Conservation (phyloP, 306 rosid genomes). For the Glycine soja region DNA sequence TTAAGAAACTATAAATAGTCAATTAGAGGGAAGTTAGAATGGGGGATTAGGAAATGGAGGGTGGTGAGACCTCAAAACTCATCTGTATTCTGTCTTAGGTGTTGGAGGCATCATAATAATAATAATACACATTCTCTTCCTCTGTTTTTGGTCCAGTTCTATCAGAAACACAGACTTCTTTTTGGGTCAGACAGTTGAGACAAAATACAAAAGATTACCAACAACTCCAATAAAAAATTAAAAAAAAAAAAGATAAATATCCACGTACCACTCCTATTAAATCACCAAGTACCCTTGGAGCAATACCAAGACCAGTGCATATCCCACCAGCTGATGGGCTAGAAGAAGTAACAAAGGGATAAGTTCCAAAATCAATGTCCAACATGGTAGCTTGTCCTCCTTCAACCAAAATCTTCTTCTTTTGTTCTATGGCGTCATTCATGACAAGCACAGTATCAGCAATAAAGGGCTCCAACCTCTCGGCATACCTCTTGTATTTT, state of each 20-base stretch:
- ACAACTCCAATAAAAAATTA: not conserved
- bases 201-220: conserved; percentile 2
- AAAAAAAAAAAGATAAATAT: conserved; percentile 25
- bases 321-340: conserved; percentile 99
- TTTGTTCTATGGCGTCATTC: conserved; percentile 76
- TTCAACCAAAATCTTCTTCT: conserved; percentile 92
- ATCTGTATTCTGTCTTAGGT: too few species aligned
- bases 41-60: too few species aligned
- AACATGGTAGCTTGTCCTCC: conserved; percentile 99
- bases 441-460: conserved; percentile 86
- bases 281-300: conserved; percentile 92
- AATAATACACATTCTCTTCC: too few species aligned
- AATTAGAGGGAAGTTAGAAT: too few species aligned
- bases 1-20: too few species aligned
- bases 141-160: too few species aligned
- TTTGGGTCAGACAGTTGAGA: not conserved
- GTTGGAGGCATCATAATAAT: too few species aligned
- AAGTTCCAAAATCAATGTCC: conserved; percentile 97
- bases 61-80: too few species aligned
- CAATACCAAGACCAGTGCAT: conserved; percentile 96
- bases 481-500: conserved; percentile 86
- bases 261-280: conserved; percentile 89
- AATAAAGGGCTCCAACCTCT: conserved; percentile 90
- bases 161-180: conserved; percentile 30
- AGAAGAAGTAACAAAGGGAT: conserved; percentile 97